phyloP scores from a whole-genome alignment of 257 asterid species.

The Hygrophila difformis region DNA sequence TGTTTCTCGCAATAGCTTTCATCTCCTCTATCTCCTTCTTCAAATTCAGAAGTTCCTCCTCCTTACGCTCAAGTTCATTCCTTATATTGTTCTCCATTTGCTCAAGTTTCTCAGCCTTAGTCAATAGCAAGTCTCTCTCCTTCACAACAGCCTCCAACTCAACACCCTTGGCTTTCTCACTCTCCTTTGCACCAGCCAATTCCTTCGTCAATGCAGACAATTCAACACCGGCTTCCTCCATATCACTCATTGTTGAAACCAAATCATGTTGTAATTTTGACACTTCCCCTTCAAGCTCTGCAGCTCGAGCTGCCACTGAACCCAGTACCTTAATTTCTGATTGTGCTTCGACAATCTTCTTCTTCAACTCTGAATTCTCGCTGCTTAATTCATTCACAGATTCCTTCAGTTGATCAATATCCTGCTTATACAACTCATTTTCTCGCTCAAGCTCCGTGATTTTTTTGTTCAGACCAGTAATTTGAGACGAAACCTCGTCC shows the following conservation, averaged over 20 bases:
- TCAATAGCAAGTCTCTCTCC: slow-evolving; percentile 42
- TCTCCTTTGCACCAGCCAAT: slow-evolving; percentile 30
- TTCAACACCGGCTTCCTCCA: slow-evolving; percentile 35
- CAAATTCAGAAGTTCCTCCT: slow-evolving; percentile 30
- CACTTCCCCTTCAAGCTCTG: slow-evolving; percentile 54
- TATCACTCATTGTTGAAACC: slow-evolving; percentile 35
- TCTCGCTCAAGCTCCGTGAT: slow-evolving; percentile 31
- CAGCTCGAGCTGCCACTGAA: slow-evolving; percentile 50
- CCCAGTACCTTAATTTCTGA: slow-evolving; percentile 33
- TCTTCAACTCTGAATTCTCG: slow-evolving; percentile 31
- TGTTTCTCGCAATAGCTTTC: slow-evolving; percentile 22
- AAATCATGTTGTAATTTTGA: slow-evolving; percentile 57
- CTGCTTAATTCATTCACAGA: slow-evolving; percentile 22
- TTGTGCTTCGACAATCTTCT: slow-evolving; percentile 21
- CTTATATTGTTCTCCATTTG: slow-evolving; percentile 19
- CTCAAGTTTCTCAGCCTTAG: slow-evolving; percentile 28
- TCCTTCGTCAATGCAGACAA: slow-evolving; percentile 26
- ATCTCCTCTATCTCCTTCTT: slow-evolving; percentile 36
- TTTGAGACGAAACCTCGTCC: slow-evolving; percentile 33
- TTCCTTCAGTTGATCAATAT: slow-evolving; percentile 35
- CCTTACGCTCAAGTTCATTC: slow-evolving; percentile 36
- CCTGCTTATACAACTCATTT: slow-evolving; percentile 29
- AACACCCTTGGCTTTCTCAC: slow-evolving; percentile 32
- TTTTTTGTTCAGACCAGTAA: slow-evolving; percentile 41
- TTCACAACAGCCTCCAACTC: slow-evolving; percentile 36